A percentile compares a stretch with the other conserved stretches of the same genome.
Conservation (phyloP, 495 filamentous ascomycete species). For the Evernia prunastri region DNA sequence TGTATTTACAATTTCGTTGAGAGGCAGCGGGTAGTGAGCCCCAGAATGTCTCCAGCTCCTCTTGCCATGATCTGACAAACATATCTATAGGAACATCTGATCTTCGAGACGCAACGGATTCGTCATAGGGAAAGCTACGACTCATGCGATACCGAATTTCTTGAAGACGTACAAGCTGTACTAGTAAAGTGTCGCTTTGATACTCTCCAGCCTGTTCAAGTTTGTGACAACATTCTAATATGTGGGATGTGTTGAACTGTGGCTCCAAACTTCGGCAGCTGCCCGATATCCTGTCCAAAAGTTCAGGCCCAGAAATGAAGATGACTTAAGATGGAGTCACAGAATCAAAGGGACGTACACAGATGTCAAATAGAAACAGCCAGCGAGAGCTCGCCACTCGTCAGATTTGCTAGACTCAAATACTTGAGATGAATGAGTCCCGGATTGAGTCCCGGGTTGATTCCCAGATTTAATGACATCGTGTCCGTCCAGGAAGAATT, state of each 20-base stretch:
- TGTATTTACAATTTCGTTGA: background rate
- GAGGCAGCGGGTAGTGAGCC: background rate
- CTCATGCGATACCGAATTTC: constrained; percentile 1
- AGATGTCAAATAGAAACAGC: background rate
- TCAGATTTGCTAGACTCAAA: background rate
- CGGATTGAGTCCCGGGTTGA: background rate
- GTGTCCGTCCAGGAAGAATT: background rate
- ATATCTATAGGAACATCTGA: background rate
- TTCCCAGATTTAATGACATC: background rate
- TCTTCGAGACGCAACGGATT: background rate
- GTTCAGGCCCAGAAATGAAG: background rate
- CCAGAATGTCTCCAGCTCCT: background rate
- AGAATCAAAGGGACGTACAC: background rate
- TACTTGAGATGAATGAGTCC: background rate
- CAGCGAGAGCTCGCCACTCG: background rate
- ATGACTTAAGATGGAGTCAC: background rate
- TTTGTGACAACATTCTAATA: background rate
- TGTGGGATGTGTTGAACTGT: background rate
- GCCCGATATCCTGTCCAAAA: background rate
- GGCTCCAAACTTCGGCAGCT: background rate
- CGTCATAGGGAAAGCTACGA: constrained; percentile 5
- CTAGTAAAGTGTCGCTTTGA: background rate
- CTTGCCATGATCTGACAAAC: background rate
- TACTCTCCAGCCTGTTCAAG: background rate
- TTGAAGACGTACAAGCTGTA: constrained; percentile 1